Conservation (phyloP, 2,329 filamentous ascomycete genomes). For the Westerdykella sp. region DNA sequence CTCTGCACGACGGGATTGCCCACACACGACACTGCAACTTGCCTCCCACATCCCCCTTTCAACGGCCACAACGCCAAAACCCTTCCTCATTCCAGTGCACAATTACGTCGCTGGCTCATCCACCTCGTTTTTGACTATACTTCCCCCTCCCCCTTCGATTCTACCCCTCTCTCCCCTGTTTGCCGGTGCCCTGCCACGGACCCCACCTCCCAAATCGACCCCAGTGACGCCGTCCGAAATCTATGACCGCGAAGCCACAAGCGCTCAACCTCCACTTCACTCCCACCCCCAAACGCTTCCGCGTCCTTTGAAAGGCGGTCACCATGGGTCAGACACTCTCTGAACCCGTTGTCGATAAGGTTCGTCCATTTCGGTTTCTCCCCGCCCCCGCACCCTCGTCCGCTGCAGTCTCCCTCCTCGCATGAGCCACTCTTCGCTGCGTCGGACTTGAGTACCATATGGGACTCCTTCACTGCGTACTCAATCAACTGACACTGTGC, state of each 20-base stretch:
- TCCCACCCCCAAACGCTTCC: slow-evolving; percentile 12
- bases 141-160: neutral
- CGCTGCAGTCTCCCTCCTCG: slow-evolving; percentile 9
- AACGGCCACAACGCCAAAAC: too few species aligned
- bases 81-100: too few species aligned
- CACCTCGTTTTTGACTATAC: neutral
- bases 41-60: too few species aligned
- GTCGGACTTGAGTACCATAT: neutral
- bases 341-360: slow-evolving; percentile 98
- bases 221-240: slow-evolving; percentile 25
- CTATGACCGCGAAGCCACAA: slow-evolving; percentile 24
- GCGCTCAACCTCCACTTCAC: slow-evolving; percentile 16
- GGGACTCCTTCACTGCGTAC: neutral
- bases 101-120: too few species aligned
- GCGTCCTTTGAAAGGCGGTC: slow-evolving; percentile 23
- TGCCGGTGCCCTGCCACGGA: slow-evolving; percentile 1
- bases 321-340: slow-evolving; percentile 97
- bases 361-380: slow-evolving; percentile 45
- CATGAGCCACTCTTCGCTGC: slow-evolving; percentile 11
- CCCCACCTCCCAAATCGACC: slow-evolving; percentile 12
- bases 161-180: neutral
- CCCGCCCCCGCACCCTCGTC: slow-evolving; percentile 27
- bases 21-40: too few species aligned
- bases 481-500: neutral
- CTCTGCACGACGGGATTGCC: too few species aligned